A percentile compares a stretch with the other conserved stretches of the same genome.
These are phyloP conservation scores for Cunninghamia lanceolata DNA, from an alignment of 75 land plant genomes.

Conservation along the genomic window DNA sequence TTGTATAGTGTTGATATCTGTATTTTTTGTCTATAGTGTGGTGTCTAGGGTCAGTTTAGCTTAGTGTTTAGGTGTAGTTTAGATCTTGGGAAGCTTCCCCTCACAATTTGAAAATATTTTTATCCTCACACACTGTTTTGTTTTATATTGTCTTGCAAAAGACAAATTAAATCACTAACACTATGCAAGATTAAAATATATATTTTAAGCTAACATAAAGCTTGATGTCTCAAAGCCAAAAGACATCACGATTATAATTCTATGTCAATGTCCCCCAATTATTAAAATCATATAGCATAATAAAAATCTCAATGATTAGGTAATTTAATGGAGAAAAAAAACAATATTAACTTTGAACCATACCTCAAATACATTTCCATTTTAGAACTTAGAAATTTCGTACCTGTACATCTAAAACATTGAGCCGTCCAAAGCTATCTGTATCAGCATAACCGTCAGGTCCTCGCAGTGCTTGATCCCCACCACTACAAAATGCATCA, in stretches of 20 bases:
- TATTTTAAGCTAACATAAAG: background rate
- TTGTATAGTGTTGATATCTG: no score
- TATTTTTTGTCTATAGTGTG: no score
- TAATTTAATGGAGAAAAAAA: background rate
- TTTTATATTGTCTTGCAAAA: no score
- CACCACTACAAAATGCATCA: constrained; percentile 95
- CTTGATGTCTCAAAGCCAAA: background rate
- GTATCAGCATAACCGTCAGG: constrained; percentile 83
- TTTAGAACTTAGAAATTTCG: background rate
- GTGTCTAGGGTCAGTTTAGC: no score
- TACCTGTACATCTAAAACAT: constrained; percentile 95
- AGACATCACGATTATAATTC: background rate
- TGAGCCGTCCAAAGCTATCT: constrained; percentile 84
- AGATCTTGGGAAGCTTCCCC: no score
- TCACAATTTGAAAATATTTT: no score
- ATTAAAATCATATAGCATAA: background rate
- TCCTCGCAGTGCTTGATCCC: constrained; percentile 83
- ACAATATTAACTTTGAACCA: background rate
- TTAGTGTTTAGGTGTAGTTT: no score
- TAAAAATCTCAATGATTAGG: background rate
- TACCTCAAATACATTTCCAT: background rate
- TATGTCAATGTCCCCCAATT: background rate
- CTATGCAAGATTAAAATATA: background rate
- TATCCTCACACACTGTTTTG: no score
- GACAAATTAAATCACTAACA: no score